Base-by-base conservation (phyloP, 1,284 basidiomycete species). In the Calocybe gambosa region DNA sequence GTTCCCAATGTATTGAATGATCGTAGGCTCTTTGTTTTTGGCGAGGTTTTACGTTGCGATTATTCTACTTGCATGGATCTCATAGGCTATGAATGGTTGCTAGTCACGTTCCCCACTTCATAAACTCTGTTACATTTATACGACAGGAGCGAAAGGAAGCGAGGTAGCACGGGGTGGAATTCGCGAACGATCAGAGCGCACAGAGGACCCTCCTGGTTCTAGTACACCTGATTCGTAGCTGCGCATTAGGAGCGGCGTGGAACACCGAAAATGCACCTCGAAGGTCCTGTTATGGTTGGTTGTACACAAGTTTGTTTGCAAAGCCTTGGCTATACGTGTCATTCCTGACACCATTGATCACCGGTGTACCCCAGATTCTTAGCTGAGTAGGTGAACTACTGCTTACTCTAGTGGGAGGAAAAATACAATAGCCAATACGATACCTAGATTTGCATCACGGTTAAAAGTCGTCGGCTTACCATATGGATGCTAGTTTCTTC, bases 161-260 rank as follows among this genome's bases (percentile, higher is more conserved):
- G 8, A 35, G 41, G 41, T 35, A 28, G 44, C 48, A 39, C 21
- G 19, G 16, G 23, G 21, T 41, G 42, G 41, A 25, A 45, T 38
- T 33, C 15, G 33, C 34, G 37, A 38, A 37, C 39, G 41, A 46
- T 48, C 46, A 51, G 50, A 47, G 43, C 50, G 35, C 46, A 19
- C 36, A 35, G 42, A 20, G 23, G 42, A 15, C 31, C 33, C 20
- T 16, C 26, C 43, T 34, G 37, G 34, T 42, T 23, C 21, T 20
- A 15, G 31, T n/a, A 34, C 31, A 34, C 34, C 33, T 39, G 36
- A 45, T 39, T 37, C 31, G 10, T 31, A 39, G 25, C 13, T 34
- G 25, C 43, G 43, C 43, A 18, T 19, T 45, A 39, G n/a, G n/a
- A 31, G 36, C 43, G 42, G 38, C 15, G 38, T 43, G 41, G 23